Conservation (phyloP, 371 early-diverging fungal species). For the Capniomyces stellatus region DNA sequence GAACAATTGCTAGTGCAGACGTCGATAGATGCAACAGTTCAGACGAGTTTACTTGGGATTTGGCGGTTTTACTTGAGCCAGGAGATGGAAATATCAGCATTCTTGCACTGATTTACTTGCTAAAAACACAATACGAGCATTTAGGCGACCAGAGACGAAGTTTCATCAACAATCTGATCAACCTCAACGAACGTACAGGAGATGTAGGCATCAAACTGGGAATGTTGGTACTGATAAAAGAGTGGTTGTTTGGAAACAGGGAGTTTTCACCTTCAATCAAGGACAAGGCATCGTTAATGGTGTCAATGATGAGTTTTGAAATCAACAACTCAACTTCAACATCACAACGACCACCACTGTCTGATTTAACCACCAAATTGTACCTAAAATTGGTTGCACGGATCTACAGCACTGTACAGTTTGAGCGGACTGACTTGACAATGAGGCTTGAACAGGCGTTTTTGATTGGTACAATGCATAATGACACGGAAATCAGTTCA, state of each 20-base stretch:
- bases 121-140: slow-evolving; percentile 55
- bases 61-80: not conserved
- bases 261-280: slow-evolving; percentile 88
- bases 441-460: slow-evolving; percentile 87
- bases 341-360: no score
- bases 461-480: slow-evolving; percentile 63
- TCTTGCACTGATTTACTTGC: slow-evolving; percentile 30
- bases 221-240: slow-evolving; percentile 62
- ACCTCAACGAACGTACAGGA: slow-evolving; percentile 62
- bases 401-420: slow-evolving; percentile 61
- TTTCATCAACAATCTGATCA: slow-evolving; percentile 61
- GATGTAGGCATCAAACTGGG: slow-evolving; percentile 48
- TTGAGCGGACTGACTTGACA: slow-evolving; percentile 77
- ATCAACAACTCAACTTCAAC: slow-evolving; percentile 13
- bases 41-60: not conserved
- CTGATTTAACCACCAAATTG: no score
- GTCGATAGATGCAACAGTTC: not conserved
- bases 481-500: slow-evolving; percentile 55
- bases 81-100: not conserved
- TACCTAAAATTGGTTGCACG: slow-evolving; percentile 71
- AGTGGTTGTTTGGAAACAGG: slow-evolving; percentile 64
- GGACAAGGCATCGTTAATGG: slow-evolving; percentile 80
- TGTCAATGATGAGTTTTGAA: slow-evolving; percentile 75
- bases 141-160: slow-evolving; percentile 77
- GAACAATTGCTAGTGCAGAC: not conserved